Base-by-base conservation (phyloP, 2,329 filamentous ascomycete genomes). In the Microsporum ferrugineum region DNA sequence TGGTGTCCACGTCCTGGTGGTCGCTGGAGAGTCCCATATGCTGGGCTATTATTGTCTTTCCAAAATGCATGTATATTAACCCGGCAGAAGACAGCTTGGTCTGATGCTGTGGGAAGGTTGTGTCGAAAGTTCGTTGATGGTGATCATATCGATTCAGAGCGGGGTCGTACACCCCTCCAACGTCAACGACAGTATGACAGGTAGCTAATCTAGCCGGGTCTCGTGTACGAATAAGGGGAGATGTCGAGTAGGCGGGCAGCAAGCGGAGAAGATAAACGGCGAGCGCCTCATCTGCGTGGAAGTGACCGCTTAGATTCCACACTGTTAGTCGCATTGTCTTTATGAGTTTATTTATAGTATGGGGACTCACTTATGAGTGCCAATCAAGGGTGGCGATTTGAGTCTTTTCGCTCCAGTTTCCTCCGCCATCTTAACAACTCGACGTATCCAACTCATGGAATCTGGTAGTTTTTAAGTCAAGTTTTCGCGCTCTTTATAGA, bases 221-320 rank as follows among this genome's bases (percentile, higher is more conserved):
- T 70, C 94, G 88, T 56, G 91, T 96, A 68, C 94, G 91, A 58
- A 96, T 80, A 49, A 99, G 87, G 49, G 80, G 73, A 31, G 90
- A 86, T 67, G 82, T 77, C 61, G 80, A 74, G 79, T 97, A 99
- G 62, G 86, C 78, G 27, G 94, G 92, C 17, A 97, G 87, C 61
- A 88, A 83, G 66, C 91, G 90, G 68, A 99, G 88, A 81, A 99
- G 90, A 80, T 95, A 91, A 66, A 99, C 91, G 62, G 94, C 94
- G 49, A 99, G 85, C 63, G 94, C 92, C 79, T 99, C 94, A 76
- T 99, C 94, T 73, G 94, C 94, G 79, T 99, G 94, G 82, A 99
- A 99, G 80, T 96, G 91, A 68, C 94, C 94, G 78, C 81, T 83
- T 64, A 33, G 17, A 49, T 17, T 17, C 10, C 8, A 17, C 1